These are phyloP conservation scores for Beauveria sp. DNA, from an alignment of 2,329 filamentous ascomycete species.

Conservation along the genomic window DNA sequence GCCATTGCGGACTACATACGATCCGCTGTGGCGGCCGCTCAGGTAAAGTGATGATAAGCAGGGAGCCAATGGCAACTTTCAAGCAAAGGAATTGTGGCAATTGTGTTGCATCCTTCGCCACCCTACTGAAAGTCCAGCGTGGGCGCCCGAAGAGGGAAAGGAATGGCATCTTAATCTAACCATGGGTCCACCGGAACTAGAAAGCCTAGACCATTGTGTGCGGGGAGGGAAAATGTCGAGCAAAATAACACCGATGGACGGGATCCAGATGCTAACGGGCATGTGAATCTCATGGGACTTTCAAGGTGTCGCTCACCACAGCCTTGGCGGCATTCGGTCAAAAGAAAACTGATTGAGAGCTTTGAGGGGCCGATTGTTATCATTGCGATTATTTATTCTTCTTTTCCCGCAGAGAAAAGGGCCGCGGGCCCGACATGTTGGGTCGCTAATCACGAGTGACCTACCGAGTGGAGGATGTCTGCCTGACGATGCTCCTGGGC, in stretches of 20 bases:
- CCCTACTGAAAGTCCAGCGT: not conserved
- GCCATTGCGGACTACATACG: slow-evolving; percentile 37
- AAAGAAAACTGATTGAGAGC: not conserved
- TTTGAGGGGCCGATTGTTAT: not conserved
- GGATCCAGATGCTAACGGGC: not conserved
- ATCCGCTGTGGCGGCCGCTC: slow-evolving; percentile 14
- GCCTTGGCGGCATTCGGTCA: not conserved
- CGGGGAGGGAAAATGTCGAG: not conserved
- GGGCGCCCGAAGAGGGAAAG: not conserved
- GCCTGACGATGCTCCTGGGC: slow-evolving; percentile 6
- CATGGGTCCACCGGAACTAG: not conserved
- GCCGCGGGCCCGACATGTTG: not conserved
- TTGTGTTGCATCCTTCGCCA: not conserved
- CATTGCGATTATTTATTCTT: not conserved
- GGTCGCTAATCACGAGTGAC: slow-evolving; percentile 10
- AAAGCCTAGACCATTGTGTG: slow-evolving; percentile 5
- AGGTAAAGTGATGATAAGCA: not conserved
- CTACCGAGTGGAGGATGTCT: slow-evolving; percentile 1
- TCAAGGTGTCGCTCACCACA: not conserved
- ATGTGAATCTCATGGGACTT: not conserved
- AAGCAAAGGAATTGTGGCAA: not conserved
- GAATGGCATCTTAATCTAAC: not conserved
- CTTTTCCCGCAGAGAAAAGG: not conserved
- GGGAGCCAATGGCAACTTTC: not conserved
- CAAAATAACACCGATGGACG: not conserved